phyloP scores from a whole-genome alignment of 129 eudicot species.

The Centaurea solstitialis region DNA sequence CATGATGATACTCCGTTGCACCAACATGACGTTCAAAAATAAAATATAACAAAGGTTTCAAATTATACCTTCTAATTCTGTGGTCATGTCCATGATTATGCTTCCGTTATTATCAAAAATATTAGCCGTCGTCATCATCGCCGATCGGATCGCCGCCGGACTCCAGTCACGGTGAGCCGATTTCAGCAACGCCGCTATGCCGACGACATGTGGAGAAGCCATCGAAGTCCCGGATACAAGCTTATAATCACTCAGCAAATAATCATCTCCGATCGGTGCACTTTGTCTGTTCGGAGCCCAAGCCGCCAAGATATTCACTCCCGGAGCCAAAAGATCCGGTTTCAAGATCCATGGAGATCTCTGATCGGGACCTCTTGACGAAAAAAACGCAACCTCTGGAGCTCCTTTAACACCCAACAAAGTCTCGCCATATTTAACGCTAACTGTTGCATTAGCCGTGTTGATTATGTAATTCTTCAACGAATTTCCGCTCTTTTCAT shows the following conservation, averaged over 20 bases:
- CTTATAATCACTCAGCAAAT: slow-evolving; percentile 35
- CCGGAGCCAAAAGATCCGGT: slow-evolving; percentile 53
- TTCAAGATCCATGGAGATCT: slow-evolving; percentile 47
- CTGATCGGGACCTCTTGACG: slow-evolving; percentile 45
- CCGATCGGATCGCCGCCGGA: slow-evolving; percentile 53
- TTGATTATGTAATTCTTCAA: slow-evolving; percentile 34
- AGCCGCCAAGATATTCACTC: slow-evolving; percentile 44
- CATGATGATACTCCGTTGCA: too few species aligned
- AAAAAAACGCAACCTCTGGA: slow-evolving; percentile 48
- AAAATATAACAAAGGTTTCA: background rate
- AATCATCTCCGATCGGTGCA: slow-evolving; percentile 37
- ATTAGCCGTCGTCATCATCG: slow-evolving; percentile 54
- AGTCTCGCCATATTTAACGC: slow-evolving; percentile 41
- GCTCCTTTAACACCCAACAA: slow-evolving; percentile 40
- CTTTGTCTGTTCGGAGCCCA: slow-evolving; percentile 46
- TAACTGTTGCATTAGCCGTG: slow-evolving; percentile 30
- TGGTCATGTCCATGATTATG: slow-evolving; percentile 35
- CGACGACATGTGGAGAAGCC: slow-evolving; percentile 49
- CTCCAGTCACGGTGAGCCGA: slow-evolving; percentile 48
- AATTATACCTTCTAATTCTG: slow-evolving; percentile 9
- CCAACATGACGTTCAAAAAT: too few species aligned
- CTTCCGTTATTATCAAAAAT: slow-evolving; percentile 29
- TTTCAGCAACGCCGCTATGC: slow-evolving; percentile 49
- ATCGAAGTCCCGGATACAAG: slow-evolving; percentile 47
- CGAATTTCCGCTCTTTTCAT: slow-evolving; percentile 14